phyloP scores from a whole-genome alignment of 2,329 filamentous ascomycete genomes.

The Teratosphaeria nubilosa region DNA sequence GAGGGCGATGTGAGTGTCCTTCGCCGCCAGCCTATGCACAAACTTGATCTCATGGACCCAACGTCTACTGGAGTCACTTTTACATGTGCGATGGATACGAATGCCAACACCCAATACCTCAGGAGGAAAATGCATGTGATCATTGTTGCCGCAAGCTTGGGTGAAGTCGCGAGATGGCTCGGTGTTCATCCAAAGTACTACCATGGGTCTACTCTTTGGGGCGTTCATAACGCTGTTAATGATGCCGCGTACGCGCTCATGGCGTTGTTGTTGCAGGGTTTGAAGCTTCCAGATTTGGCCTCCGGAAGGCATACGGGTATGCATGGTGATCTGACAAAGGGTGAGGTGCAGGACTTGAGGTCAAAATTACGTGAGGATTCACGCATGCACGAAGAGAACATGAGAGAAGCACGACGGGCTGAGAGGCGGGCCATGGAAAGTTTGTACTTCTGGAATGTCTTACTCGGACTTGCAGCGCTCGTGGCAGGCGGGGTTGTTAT shows the following conservation, averaged over 20 bases:
- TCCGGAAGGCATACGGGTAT: background rate
- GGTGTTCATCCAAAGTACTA: background rate
- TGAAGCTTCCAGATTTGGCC: slow-evolving; percentile 6
- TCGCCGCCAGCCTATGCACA: slow-evolving; percentile 28
- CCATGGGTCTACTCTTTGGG: slow-evolving; percentile 10
- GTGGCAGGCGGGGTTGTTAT: background rate
- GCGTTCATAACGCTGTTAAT: slow-evolving; percentile 33
- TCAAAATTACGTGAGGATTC: background rate
- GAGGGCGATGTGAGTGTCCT: slow-evolving; percentile 57
- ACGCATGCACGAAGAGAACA: background rate
- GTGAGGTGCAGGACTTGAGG: background rate
- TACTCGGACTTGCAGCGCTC: background rate
- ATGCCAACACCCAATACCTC: background rate
- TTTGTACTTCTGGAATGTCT: background rate
- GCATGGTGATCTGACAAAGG: background rate
- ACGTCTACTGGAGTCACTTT: slow-evolving; percentile 23
- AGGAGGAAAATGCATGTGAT: background rate
- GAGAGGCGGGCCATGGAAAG: background rate
- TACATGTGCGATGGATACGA: slow-evolving; percentile 45
- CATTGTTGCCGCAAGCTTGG: background rate
- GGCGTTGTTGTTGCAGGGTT: slow-evolving; percentile 14
- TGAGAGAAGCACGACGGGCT: background rate
- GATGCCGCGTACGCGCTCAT: slow-evolving; percentile 24
- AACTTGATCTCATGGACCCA: slow-evolving; percentile 23
- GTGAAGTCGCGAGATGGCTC: background rate